Base-by-base conservation (phyloP, 192 early-diverging fungal species). In the Podila minutissima region DNA sequence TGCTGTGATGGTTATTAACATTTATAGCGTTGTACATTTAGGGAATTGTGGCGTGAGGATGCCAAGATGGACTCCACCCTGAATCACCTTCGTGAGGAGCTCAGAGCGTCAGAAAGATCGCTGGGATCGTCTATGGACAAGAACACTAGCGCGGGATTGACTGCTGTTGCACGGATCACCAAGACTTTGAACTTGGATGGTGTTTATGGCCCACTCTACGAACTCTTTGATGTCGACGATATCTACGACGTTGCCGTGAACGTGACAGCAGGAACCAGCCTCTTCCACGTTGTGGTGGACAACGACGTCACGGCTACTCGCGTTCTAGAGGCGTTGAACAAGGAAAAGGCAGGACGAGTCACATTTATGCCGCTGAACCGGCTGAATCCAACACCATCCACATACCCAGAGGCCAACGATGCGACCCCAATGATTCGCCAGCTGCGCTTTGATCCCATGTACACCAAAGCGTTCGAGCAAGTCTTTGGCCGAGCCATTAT, bases 241-340 rank as follows among this genome's bases (percentile, higher is more conserved):
- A 79, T 86, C 5, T 97, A 93, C 70, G 86, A 89, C 75, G 92
- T 93, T 7, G 95, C 96, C 11, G 96, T 97, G 17, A 97, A 98
- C 82, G 90, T 95, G 0, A 91, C 96, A 60, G 95, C 93, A 12
- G 96, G 95, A 38, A 33, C 71, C 33, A 97, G 95, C 72, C 83
- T 99, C 64, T 99, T 98, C 83, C 94, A 98, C 75, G 91, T 99
- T 20, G 98, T 99, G 20, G 97, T 99, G 0, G 97, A 99, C 72
- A 93, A 89, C 3, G 98, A 99, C 67, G 87, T 88, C n/a, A 97
- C 95, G 4, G 97, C 98, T 0, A 92, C 94, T 15, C 74, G 67
- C 28, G 75, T 98, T 17, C 71, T 99, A 26, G 88, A 92, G 31
- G 67, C 77, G 7, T 50, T 89, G 71, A 85, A 83, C 69, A 74